phyloP scores from a whole-genome alignment of 2,329 filamentous ascomycete genomes.

The Fusarium fujikuroi region DNA sequence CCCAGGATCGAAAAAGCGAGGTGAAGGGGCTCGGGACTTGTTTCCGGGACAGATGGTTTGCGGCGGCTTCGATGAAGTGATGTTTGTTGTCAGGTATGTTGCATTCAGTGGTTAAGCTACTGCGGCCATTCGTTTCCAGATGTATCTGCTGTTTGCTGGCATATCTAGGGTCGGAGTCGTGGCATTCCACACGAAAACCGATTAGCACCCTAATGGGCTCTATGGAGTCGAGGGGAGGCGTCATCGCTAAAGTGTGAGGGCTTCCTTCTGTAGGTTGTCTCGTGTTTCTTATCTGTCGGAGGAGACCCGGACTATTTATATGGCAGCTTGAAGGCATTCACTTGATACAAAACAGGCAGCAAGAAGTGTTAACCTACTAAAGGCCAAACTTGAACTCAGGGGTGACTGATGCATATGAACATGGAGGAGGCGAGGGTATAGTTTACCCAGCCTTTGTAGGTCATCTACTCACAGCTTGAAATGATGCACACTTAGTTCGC shows the following conservation, averaged over 20 bases:
- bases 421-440: too few species aligned
- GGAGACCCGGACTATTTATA: neutral
- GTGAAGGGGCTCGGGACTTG: neutral
- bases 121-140: neutral
- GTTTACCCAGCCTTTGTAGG: neutral
- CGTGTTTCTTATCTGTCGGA: neutral
- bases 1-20: neutral
- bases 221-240: rapidly evolving
- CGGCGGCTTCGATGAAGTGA: neutral
- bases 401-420: too few species aligned
- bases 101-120: neutral
- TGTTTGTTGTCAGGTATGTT: neutral
- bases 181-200: neutral
- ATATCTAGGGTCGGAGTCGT: rapidly evolving
- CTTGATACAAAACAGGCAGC: neutral
- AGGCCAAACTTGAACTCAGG: neutral
- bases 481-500: neutral
- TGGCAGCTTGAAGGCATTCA: neutral
- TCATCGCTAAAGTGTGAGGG: neutral
- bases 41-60: neutral
- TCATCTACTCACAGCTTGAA: neutral
- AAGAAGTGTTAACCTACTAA: neutral
- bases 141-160: neutral
- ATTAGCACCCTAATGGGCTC: neutral
- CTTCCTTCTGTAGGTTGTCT: neutral